phyloP scores from a whole-genome alignment of 495 filamentous ascomycete species.

The Viridothelium virens region DNA sequence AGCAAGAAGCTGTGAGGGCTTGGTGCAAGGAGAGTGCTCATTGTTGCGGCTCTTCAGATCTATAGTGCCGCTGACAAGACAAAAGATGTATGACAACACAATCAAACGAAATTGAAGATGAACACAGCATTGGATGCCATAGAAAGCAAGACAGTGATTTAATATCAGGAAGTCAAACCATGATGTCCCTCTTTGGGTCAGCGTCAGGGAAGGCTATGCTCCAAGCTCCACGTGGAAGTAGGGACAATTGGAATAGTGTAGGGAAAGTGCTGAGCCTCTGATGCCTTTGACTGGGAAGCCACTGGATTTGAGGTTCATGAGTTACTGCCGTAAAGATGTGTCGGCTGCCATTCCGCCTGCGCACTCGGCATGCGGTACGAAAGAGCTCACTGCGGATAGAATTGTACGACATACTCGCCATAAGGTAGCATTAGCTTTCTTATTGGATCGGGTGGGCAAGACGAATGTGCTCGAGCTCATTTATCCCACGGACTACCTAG shows the following conservation, averaged over 20 bases:
- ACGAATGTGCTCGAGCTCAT: no score
- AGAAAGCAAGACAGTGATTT: not conserved
- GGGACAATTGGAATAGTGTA: not conserved
- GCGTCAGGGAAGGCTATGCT: not conserved
- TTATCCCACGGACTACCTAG: no score
- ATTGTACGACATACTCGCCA: no score
- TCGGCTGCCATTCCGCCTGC: no score
- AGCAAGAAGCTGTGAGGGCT: slow-evolving; percentile 8
- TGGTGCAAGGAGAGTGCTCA: slow-evolving; percentile 6
- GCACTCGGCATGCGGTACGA: no score
- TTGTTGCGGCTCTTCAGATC: not conserved
- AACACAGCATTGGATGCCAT: not conserved
- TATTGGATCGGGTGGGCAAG: no score
- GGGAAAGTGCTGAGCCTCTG: not conserved
- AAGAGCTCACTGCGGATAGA: no score
- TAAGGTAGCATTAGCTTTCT: no score
- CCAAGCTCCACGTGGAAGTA: slow-evolving; percentile 6
- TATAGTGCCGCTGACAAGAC: not conserved
- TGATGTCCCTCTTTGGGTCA: not conserved
- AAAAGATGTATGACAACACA: not conserved
- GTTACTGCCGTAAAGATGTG: no score
- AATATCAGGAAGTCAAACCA: not conserved
- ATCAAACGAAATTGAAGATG: not conserved
- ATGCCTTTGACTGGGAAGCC: not conserved
- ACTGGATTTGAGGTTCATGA: no score